Percentiles rank a stretch among this genome's conserved stretches.
phyloP scores from a whole-genome alignment of 2,329 filamentous ascomycete species.

The Bipolaris gigantea region DNA sequence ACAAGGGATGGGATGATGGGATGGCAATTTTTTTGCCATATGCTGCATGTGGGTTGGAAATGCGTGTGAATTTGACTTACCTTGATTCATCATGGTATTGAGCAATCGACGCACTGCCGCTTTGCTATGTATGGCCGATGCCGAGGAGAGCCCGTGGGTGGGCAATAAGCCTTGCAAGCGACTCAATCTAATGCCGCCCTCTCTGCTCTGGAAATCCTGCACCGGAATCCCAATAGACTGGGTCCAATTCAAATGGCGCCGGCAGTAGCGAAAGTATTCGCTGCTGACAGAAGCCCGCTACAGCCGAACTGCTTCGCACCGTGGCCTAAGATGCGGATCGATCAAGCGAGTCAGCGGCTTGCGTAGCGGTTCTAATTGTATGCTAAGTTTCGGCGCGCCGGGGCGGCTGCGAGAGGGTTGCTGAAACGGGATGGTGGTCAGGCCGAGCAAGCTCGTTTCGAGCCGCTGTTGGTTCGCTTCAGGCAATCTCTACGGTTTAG shows the following conservation, averaged over 20 bases:
- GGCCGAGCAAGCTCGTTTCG: slow-evolving; percentile 27
- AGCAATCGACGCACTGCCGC: slow-evolving; percentile 23
- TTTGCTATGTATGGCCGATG: slow-evolving; percentile 24
- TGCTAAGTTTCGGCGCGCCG: slow-evolving; percentile 17
- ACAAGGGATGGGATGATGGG: slow-evolving; percentile 2
- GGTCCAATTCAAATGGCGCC: slow-evolving; percentile 31
- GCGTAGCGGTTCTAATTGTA: slow-evolving; percentile 15
- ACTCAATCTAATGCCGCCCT: slow-evolving; percentile 29
- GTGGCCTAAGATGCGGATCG: slow-evolving; percentile 14
- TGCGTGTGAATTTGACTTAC: slow-evolving; percentile 42
- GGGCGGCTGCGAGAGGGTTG: slow-evolving; percentile 19
- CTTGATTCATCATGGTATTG: slow-evolving; percentile 42
- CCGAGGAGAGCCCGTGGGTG: slow-evolving; percentile 14
- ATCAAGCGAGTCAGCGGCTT: slow-evolving; percentile 12
- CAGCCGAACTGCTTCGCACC: slow-evolving; percentile 15
- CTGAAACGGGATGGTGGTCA: slow-evolving; percentile 22
- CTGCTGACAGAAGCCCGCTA: slow-evolving; percentile 24
- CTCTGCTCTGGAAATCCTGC: slow-evolving; percentile 21
- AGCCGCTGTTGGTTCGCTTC: slow-evolving; percentile 44
- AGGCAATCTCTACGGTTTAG: slow-evolving; percentile 43
- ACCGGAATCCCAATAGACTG: slow-evolving; percentile 30
- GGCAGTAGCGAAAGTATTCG: slow-evolving; percentile 30
- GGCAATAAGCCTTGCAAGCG: slow-evolving; percentile 23
- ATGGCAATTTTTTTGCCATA: slow-evolving; percentile 9
- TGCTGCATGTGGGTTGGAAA: slow-evolving; percentile 28